phyloP scores from a whole-genome alignment of 495 filamentous ascomycete genomes.

The Astrothelium subdiscretum region DNA sequence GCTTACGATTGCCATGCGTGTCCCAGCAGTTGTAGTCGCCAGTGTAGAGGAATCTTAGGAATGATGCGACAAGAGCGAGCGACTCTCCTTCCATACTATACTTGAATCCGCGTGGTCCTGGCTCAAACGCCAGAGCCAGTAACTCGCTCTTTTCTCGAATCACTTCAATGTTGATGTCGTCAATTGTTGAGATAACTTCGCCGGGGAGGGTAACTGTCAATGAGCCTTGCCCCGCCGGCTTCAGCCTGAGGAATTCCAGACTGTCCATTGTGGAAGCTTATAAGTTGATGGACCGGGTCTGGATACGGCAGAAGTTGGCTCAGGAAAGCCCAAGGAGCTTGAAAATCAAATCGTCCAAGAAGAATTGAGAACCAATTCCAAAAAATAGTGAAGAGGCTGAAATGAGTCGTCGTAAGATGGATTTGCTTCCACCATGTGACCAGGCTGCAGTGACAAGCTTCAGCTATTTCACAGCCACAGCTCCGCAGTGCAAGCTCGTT shows the following conservation, averaged over 20 bases:
- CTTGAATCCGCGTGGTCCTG: slow-evolving; percentile 1
- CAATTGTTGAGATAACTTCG: slow-evolving; percentile 13
- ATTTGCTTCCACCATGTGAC: neutral
- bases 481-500: neutral
- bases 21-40: slow-evolving; percentile 16
- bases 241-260: slow-evolving; percentile 7
- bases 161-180: slow-evolving; percentile 10
- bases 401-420: neutral
- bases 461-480: neutral
- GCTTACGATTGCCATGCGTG: slow-evolving; percentile 4
- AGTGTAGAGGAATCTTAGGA: slow-evolving; percentile 25
- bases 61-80: slow-evolving; percentile 14
- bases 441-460: neutral
- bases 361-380: neutral
- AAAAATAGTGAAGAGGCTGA: neutral
- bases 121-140: slow-evolving; percentile 22
- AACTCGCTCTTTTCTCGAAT: slow-evolving; percentile 19
- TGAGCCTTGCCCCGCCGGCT: slow-evolving; percentile 10
- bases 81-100: slow-evolving; percentile 17
- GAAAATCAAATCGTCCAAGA: neutral
- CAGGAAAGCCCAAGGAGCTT: neutral
- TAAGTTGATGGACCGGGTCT: neutral
- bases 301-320: neutral
- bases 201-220: slow-evolving; percentile 14
- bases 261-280: slow-evolving; percentile 5